Conservation (phyloP, 2,329 filamentous ascomycete genomes). For the Aspergillus sclerotialis region DNA sequence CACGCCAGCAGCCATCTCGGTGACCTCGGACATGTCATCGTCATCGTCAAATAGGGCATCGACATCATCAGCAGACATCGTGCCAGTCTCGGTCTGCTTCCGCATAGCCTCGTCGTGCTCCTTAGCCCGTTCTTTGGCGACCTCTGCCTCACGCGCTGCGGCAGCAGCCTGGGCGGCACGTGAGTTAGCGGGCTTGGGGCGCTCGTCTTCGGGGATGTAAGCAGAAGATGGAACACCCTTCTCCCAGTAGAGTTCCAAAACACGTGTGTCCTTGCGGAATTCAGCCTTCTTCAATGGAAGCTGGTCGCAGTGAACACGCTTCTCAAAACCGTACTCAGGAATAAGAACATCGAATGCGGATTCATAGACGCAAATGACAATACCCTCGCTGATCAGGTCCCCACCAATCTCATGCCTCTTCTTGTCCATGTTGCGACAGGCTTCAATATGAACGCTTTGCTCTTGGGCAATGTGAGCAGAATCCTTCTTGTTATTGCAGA, state of each 20-base stretch:
- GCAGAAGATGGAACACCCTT: slow-evolving; percentile 96
- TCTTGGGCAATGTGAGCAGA: slow-evolving; percentile 96
- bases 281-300: slow-evolving; percentile 97
- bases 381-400: slow-evolving; percentile 89
- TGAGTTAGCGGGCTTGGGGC: slow-evolving; percentile 73
- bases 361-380: slow-evolving; percentile 95
- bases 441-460: slow-evolving; percentile 97
- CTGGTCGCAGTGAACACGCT: slow-evolving; percentile 98
- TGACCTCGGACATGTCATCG: slow-evolving; percentile 77
- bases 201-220: slow-evolving; percentile 94
- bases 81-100: slow-evolving; percentile 90
- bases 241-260: slow-evolving; percentile 98
- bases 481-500: slow-evolving; percentile 98
- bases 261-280: slow-evolving; percentile 90
- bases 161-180: slow-evolving; percentile 68
- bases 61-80: slow-evolving; percentile 85
- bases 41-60: slow-evolving; percentile 95
- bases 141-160: slow-evolving; percentile 72
- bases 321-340: slow-evolving; percentile 97
- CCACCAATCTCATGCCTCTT: slow-evolving; percentile 78
- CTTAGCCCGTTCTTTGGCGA: slow-evolving; percentile 70
- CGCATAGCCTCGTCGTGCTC: slow-evolving; percentile 87
- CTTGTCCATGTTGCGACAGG: slow-evolving; percentile 92
- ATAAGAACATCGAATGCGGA: slow-evolving; percentile 98
- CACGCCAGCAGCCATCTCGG: slow-evolving; percentile 86